A percentile compares a stretch with the other conserved stretches of the same genome.
These are phyloP conservation scores for Piper longum DNA, from an alignment of 164 flowering plant species.

Conservation along the genomic window DNA sequence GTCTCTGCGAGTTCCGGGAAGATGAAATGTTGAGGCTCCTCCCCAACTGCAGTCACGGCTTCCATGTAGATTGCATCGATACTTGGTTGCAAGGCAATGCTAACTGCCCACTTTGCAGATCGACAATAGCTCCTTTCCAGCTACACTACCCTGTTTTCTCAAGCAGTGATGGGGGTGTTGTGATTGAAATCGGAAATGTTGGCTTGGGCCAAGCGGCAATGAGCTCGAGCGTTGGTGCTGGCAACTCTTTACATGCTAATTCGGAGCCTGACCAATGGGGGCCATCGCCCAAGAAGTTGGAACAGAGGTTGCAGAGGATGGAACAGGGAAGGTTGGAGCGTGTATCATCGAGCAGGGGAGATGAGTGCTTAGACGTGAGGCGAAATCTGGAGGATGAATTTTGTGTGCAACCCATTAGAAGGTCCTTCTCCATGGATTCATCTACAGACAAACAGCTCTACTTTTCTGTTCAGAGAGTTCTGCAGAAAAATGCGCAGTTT, in stretches of 20 bases:
- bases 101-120: constrained; percentile 88
- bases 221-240: constrained; percentile 30
- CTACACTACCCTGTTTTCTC: constrained; percentile 22
- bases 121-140: constrained; percentile 31
- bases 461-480: constrained; percentile 47
- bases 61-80: constrained; percentile 90
- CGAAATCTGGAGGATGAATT: constrained; percentile 37
- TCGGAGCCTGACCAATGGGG: not conserved
- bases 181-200: constrained; percentile 31
- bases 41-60: constrained; percentile 66
- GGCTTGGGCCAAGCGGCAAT: constrained; percentile 21
- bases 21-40: constrained; percentile 63
- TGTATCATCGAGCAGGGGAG: constrained; percentile 55
- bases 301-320: constrained; percentile 15
- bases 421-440: constrained; percentile 90
- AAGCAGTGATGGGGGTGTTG: not conserved
- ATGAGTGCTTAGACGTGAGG: constrained; percentile 67
- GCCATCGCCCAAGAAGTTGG: constrained; percentile 29
- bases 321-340: constrained; percentile 27
- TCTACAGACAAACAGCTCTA: constrained; percentile 51
- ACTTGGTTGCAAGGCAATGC: constrained; percentile 85
- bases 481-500: constrained; percentile 23
- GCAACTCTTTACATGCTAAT: not conserved
- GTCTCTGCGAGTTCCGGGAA: constrained; percentile 69
- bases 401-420: constrained; percentile 51